phyloP scores from a whole-genome alignment of 768 basidiomycete genomes.

The Naganishia randhawae region DNA sequence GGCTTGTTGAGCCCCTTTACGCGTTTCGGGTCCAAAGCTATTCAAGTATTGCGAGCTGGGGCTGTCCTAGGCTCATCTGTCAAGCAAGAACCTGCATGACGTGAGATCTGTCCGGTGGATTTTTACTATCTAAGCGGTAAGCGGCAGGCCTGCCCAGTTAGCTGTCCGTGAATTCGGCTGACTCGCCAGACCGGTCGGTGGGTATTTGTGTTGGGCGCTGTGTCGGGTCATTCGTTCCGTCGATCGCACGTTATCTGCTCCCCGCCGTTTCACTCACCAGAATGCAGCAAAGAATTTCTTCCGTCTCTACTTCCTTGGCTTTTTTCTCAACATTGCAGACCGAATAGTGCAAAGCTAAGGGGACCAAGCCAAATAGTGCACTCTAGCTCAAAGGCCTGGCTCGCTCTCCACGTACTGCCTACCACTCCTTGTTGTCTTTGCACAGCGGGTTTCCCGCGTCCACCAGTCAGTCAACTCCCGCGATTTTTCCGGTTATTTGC shows the following conservation, averaged over 20 bases:
- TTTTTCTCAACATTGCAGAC: background rate
- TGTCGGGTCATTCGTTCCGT: background rate
- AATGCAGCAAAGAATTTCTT: background rate
- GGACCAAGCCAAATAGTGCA: background rate
- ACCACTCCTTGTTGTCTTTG: background rate
- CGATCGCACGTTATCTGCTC: constrained; percentile 1
- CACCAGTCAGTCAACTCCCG: too few relatives aligned
- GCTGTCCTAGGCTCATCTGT: too few relatives aligned
- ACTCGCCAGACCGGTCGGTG: too few relatives aligned
- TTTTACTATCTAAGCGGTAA: too few relatives aligned
- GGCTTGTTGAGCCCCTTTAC: too few relatives aligned
- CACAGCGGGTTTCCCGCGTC: background rate
- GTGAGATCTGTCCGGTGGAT: too few relatives aligned
- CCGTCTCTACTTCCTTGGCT: background rate
- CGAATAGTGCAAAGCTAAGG: background rate
- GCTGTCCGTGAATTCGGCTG: too few relatives aligned
- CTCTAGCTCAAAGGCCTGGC: background rate
- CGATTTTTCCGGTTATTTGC: constrained; percentile 7
- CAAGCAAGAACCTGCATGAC: too few relatives aligned
- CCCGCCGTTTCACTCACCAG: background rate
- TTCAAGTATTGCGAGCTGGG: too few relatives aligned
- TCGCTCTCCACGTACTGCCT: too few relatives aligned
- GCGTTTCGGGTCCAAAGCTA: too few relatives aligned
- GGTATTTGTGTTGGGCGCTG: background rate
- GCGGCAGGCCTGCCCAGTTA: too few relatives aligned